These are phyloP conservation scores for Pseudomicrostroma phylloplanum DNA, from an alignment of 1,284 basidiomycete species.

Conservation along the genomic window DNA sequence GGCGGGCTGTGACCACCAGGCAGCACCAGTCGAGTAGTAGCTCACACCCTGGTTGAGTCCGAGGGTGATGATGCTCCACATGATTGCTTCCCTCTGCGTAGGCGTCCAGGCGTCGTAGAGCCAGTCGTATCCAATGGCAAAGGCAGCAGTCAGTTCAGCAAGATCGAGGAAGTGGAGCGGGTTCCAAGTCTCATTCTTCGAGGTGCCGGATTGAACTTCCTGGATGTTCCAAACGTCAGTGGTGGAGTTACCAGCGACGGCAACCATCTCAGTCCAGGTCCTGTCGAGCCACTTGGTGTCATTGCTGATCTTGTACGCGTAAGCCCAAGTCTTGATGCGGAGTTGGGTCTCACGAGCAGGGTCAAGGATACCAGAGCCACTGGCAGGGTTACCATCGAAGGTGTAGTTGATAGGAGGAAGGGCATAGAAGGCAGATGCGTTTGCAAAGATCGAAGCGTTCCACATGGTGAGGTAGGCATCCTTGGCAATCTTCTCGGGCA, in stretches of 20 bases:
- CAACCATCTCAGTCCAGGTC: slow-evolving; percentile 68
- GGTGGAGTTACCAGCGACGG: slow-evolving; percentile 46
- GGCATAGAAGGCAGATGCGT: slow-evolving; percentile 68
- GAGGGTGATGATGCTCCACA: slow-evolving; percentile 68
- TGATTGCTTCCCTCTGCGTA: slow-evolving; percentile 67
- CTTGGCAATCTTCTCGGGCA: slow-evolving; percentile 68
- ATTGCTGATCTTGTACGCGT: slow-evolving; percentile 82
- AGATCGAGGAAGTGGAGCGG: slow-evolving; percentile 85
- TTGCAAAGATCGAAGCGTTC: slow-evolving; percentile 84
- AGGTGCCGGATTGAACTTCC: background rate
- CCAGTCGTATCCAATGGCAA: slow-evolving; percentile 83
- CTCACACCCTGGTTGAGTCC: slow-evolving; percentile 59
- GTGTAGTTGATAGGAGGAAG: slow-evolving; percentile 63
- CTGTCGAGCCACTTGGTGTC: slow-evolving; percentile 84
- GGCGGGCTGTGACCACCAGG: slow-evolving; percentile 53
- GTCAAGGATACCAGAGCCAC: slow-evolving; percentile 81
- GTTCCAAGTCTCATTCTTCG: slow-evolving; percentile 62
- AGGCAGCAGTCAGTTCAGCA: slow-evolving; percentile 67
- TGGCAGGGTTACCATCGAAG: slow-evolving; percentile 60
- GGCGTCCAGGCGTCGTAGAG: slow-evolving; percentile 76
- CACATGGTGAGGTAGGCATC: slow-evolving; percentile 81
- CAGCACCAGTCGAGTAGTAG: slow-evolving; percentile 38
- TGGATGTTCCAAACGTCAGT: slow-evolving; percentile 57
- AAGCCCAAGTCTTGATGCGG: slow-evolving; percentile 84
- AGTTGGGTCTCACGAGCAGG: slow-evolving; percentile 81